Conservation (phyloP, 176 grass and related monocot genomes). For the Musa schizocarpa region DNA sequence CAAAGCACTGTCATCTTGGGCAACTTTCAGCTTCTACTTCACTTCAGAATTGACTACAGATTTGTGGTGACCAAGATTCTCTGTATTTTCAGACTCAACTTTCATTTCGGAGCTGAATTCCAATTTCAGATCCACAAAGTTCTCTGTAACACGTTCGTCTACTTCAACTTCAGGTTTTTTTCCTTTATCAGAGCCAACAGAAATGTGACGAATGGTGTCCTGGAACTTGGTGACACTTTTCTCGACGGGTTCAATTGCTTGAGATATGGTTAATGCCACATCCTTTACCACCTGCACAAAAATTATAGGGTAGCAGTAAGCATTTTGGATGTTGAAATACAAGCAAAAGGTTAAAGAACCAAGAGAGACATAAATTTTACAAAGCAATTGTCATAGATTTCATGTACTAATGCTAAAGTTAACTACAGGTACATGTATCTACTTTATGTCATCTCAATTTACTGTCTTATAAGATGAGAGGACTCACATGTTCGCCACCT, state of each 20-base stretch:
- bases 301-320: not conserved
- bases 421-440: too few species aligned
- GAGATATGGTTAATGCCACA: slow-evolving; percentile 69
- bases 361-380: not conserved
- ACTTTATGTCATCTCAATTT: too few species aligned
- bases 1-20: too few species aligned
- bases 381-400: not conserved
- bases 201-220: slow-evolving; percentile 55
- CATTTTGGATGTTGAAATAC: too few species aligned
- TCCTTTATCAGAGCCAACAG: slow-evolving; percentile 28
- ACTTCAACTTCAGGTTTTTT: slow-evolving; percentile 38
- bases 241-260: slow-evolving; percentile 70
- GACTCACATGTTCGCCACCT: slow-evolving; percentile 62
- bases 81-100: slow-evolving; percentile 11
- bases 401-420: not conserved
- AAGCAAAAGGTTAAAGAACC: not conserved
- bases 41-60: not conserved
- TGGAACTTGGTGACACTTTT: slow-evolving; percentile 79
- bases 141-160: slow-evolving; percentile 43
- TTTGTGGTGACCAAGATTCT: not conserved
- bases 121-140: slow-evolving; percentile 20
- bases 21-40: not conserved
- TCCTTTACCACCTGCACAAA: slow-evolving; percentile 63
- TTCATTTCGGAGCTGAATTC: slow-evolving; percentile 20
- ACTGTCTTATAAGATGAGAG: not conserved